Evolutionary conservation across 192 early-diverging fungal genomes (phyloP).

Genomic region (Kickxella alabastrina): DNA sequence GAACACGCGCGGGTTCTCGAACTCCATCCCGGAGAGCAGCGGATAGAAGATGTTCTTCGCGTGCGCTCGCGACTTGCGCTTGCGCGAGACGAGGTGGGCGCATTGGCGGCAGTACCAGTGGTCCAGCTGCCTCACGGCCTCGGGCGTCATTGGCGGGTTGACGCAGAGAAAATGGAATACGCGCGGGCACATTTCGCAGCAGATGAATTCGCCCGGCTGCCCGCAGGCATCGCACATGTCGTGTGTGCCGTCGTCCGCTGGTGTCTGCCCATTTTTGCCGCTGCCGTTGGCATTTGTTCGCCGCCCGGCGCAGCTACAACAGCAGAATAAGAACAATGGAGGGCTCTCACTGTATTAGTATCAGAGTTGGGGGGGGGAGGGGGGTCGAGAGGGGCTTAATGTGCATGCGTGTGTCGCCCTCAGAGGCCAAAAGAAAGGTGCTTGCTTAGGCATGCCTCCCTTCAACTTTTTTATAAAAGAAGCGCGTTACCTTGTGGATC

Average conservation of each 20-base stretch:
- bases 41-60: constrained; percentile 46
- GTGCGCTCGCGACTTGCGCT: constrained; percentile 41
- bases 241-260: constrained; percentile 4
- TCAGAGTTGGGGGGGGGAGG: too few species aligned
- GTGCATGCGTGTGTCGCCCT: too few species aligned
- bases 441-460: too few species aligned
- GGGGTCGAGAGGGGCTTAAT: too few species aligned
- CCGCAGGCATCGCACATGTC: constrained; percentile 48
- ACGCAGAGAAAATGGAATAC: constrained; percentile 48
- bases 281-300: background rate
- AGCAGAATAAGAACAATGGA: background rate
- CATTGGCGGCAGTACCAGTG: constrained; percentile 50
- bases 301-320: background rate
- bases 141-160: constrained; percentile 41
- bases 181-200: constrained; percentile 47
- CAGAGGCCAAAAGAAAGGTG: too few species aligned
- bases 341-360: too few species aligned
- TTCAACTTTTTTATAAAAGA: too few species aligned
- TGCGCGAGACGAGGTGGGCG: constrained; percentile 15
- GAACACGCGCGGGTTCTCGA: constrained; percentile 37
- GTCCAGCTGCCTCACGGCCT: constrained; percentile 26
- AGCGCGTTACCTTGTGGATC: too few species aligned
- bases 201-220: constrained; percentile 44
- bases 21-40: constrained; percentile 32
- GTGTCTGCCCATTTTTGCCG: background rate